Conservation (phyloP, 2,329 filamentous ascomycete species). For the Colletotrichum camelliae region DNA sequence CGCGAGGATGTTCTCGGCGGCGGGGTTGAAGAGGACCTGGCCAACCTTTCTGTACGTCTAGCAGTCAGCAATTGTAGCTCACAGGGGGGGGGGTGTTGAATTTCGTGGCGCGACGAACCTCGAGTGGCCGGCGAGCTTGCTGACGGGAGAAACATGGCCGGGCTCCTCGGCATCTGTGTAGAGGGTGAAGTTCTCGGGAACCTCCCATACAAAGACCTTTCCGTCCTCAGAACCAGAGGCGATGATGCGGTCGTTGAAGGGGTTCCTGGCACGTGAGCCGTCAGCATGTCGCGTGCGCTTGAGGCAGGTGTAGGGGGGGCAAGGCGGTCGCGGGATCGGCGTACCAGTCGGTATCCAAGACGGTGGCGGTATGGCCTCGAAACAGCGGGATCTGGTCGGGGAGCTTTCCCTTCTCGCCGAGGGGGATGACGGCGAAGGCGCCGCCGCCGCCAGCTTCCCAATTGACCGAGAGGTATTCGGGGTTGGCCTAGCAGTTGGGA, state of each 20-base stretch:
- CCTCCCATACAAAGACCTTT: slow-evolving; percentile 96
- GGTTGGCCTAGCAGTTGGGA: slow-evolving; percentile 75
- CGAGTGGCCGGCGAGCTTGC: slow-evolving; percentile 85
- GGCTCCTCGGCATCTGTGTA: slow-evolving; percentile 86
- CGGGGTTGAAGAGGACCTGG: slow-evolving; percentile 96
- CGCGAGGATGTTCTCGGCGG: slow-evolving; percentile 93
- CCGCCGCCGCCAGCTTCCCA: slow-evolving; percentile 97
- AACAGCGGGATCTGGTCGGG: slow-evolving; percentile 95
- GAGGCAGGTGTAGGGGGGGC: neutral
- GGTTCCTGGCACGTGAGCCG: slow-evolving; percentile 67
- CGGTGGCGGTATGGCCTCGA: slow-evolving; percentile 92
- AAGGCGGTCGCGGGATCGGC: slow-evolving; percentile 36
- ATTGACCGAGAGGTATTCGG: slow-evolving; percentile 95
- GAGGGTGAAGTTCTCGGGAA: slow-evolving; percentile 86
- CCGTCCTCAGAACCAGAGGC: slow-evolving; percentile 96
- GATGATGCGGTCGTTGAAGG: slow-evolving; percentile 92
- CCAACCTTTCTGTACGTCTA: slow-evolving; percentile 79
- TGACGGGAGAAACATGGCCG: slow-evolving; percentile 78
- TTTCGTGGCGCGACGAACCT: slow-evolving; percentile 59
- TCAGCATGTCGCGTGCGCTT: slow-evolving; percentile 30
- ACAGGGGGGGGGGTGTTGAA: neutral
- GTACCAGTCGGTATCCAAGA: slow-evolving; percentile 97
- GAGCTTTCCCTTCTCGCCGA: slow-evolving; percentile 86
- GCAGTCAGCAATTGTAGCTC: neutral
- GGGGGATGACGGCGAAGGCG: slow-evolving; percentile 93